Base-by-base conservation (phyloP, 2,329 filamentous ascomycete genomes). In the Pseudocercospora ulei region DNA sequence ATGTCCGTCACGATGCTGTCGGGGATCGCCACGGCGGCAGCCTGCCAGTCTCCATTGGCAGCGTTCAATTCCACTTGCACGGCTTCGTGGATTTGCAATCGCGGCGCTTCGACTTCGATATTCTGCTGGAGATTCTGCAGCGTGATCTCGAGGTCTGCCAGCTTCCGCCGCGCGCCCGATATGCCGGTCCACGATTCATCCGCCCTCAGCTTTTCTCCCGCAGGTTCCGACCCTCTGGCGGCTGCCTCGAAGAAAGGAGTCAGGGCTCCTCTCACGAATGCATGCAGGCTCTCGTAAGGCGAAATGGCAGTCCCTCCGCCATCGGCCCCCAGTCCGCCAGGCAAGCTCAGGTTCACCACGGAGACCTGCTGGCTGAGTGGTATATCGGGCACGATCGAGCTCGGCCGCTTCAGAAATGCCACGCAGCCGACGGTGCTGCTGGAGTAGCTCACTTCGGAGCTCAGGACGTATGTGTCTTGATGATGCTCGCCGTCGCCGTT, bases 231-330 rank as follows among this genome's bases (percentile, higher is more conserved):
- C 48, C 72, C 81, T 65, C 86, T 88, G 42, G 87, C 92, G 61
- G 86, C 92, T 53, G 87, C 88, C 68, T 99, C 88, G 60, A 98
- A 98, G 64, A 95, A 96, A 24, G 92, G 90, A 54, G 84, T 85
- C 58, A 98, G 70, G 51, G 83, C 86, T 60, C 86, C 80, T 63
- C 94, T 87, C 50, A 99, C 76, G 55, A 94, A 75, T 42, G 88
- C 85, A 65, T 95, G 86, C 46, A 98, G 70, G 53, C 88, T 80
- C 64, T 96, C 88, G 65, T 86, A 95, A 3, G 88, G 86, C 29
- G 87, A 92, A 39, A 80, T 69, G 16, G 78, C 71, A 40, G 78
- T 72, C 5, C 47, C 43, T 8, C 51, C 35, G 8, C 56, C 52
- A 2, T 48, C 43, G 17, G 48, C 39, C 53, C 75, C 78, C 43